phyloP scores from a whole-genome alignment of 2,329 filamentous ascomycete genomes.

The Aspergillus tamarii region DNA sequence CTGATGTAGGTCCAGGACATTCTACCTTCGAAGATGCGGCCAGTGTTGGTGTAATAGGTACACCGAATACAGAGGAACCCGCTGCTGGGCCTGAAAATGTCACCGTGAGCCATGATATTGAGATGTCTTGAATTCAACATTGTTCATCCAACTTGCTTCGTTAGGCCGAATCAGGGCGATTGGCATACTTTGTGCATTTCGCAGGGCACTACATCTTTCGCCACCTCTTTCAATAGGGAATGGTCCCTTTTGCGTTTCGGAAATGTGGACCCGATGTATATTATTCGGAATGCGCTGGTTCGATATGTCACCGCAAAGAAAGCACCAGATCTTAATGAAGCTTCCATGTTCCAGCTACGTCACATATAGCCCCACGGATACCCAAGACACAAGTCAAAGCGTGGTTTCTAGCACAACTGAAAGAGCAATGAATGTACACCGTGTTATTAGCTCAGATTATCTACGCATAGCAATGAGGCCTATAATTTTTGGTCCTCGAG shows the following conservation, averaged over 20 bases:
- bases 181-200: background rate
- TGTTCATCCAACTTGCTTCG: background rate
- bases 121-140: constrained; percentile 30
- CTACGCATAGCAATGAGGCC: constrained; percentile 8
- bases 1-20: constrained; percentile 17
- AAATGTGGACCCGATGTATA: background rate
- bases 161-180: background rate
- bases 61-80: constrained; percentile 23
- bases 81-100: constrained; percentile 19
- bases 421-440: background rate
- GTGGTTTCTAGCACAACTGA: background rate
- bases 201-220: background rate
- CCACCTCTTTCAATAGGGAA: background rate
- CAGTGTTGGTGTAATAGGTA: constrained; percentile 27
- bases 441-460: background rate
- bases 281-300: background rate
- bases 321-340: background rate
- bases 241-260: background rate
- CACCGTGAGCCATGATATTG: constrained; percentile 32
- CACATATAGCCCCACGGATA: background rate
- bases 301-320: background rate
- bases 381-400: background rate
- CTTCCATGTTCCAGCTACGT: background rate
- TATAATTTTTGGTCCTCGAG: constrained; percentile 31
- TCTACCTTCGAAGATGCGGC: constrained; percentile 27